Conservation (phyloP, 345 rosid genomes). For the Euphorbia peplus region DNA sequence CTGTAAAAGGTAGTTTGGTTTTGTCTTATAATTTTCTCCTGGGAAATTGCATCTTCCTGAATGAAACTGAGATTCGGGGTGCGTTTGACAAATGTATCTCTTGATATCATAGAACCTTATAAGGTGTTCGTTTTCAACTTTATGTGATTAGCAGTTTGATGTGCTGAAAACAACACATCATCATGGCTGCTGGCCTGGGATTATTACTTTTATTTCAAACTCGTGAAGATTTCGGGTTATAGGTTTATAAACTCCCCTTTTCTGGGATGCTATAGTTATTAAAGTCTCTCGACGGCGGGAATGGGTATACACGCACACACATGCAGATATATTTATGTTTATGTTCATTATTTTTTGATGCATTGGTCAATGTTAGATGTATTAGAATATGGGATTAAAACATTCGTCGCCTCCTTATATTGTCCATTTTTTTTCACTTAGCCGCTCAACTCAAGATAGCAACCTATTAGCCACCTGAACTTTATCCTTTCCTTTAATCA, state of each 20-base stretch:
- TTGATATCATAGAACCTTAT: neutral
- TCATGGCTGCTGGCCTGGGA: constrained; percentile 3
- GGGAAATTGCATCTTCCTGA: constrained; percentile 4
- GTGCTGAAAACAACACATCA: neutral
- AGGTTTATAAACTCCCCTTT: too few species aligned
- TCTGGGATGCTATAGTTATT: too few species aligned
- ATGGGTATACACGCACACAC: too few species aligned
- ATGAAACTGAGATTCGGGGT: neutral
- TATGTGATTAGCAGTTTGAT: neutral
- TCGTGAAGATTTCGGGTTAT: too few species aligned
- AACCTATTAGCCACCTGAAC: too few species aligned
- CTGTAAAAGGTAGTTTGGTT: constrained; percentile 6
- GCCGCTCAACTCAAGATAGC: too few species aligned
- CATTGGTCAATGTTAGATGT: neutral
- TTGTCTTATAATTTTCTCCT: neutral
- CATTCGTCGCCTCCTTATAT: too few species aligned
- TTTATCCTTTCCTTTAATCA: too few species aligned
- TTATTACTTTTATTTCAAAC: constrained; percentile 1
- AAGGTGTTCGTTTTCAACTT: neutral
- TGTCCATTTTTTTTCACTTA: too few species aligned
- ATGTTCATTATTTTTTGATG: neutral
- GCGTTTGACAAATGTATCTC: neutral
- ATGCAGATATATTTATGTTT: neutral
- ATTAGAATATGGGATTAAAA: too few species aligned
- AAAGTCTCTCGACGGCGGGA: too few species aligned